Conservation (phyloP, 495 filamentous ascomycete species). For the Lineolata rhizophorae region DNA sequence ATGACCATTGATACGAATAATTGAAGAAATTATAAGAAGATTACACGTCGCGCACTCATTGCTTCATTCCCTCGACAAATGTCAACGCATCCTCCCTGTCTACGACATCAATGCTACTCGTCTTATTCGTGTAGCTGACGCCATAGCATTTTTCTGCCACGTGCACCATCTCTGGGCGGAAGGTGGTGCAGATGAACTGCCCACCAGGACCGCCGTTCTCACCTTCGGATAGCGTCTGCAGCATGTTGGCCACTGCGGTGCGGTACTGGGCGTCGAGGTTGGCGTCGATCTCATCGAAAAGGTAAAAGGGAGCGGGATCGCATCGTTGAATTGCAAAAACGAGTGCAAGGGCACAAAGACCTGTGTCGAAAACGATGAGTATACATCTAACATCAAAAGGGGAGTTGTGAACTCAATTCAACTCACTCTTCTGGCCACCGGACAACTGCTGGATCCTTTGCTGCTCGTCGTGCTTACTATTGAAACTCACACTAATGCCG, state of each 20-base stretch:
- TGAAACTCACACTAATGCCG: slow-evolving; percentile 96
- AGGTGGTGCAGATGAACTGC: slow-evolving; percentile 64
- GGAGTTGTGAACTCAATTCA: too few species aligned
- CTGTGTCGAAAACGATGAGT: slow-evolving; percentile 18
- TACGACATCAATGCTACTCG: slow-evolving; percentile 75
- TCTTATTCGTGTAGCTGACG: slow-evolving; percentile 84
- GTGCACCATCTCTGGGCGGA: slow-evolving; percentile 86
- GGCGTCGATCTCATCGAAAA: slow-evolving; percentile 98
- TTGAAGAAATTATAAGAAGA: too few species aligned
- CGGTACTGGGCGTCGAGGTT: slow-evolving; percentile 96
- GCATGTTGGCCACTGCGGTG: slow-evolving; percentile 75
- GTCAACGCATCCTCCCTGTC: slow-evolving; percentile 67
- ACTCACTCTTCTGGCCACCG: slow-evolving; percentile 89
- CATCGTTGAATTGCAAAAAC: slow-evolving; percentile 98
- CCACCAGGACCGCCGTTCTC: slow-evolving; percentile 18
- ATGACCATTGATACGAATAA: too few species aligned
- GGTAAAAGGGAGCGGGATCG: slow-evolving; percentile 93
- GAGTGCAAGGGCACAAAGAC: slow-evolving; percentile 82
- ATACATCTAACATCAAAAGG: background rate
- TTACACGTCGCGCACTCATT: too few species aligned
- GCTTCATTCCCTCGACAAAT: slow-evolving; percentile 72
- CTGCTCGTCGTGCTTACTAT: slow-evolving; percentile 94
- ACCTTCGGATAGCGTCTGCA: slow-evolving; percentile 23
- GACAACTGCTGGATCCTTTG: slow-evolving; percentile 93
- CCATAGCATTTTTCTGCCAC: slow-evolving; percentile 97